phyloP scores from a whole-genome alignment of 148 eudicot genomes.

The Rhododendron henanense region DNA sequence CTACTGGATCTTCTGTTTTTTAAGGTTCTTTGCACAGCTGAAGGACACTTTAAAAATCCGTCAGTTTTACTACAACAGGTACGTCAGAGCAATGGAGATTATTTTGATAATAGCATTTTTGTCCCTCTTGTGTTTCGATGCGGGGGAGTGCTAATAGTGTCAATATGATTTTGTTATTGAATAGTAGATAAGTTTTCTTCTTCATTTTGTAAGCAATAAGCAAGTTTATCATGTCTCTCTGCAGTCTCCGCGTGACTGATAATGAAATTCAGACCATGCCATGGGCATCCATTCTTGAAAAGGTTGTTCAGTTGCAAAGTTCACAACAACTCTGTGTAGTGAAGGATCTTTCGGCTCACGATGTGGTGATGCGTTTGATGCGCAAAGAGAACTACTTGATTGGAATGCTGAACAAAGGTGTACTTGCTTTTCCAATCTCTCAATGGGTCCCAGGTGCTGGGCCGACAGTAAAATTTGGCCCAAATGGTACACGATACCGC shows the following conservation, averaged over 20 bases:
- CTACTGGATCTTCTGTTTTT: constrained; percentile 82
- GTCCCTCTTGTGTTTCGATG: background rate
- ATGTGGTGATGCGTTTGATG: constrained; percentile 89
- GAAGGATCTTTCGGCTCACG: constrained; percentile 87
- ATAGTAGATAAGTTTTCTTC: background rate
- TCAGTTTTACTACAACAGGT: constrained; percentile 76
- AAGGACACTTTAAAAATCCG: constrained; percentile 77
- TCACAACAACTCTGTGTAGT: constrained; percentile 71
- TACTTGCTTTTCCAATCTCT: constrained; percentile 79
- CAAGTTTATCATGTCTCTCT: constrained; percentile 23
- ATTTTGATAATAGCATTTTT: background rate
- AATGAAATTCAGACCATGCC: constrained; percentile 86
- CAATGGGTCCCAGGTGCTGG: constrained; percentile 91
- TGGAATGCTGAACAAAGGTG: constrained; percentile 95
- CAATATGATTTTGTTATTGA: background rate
- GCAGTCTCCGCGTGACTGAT: constrained; percentile 88
- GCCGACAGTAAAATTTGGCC: constrained; percentile 49
- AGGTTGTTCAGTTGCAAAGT: constrained; percentile 66
- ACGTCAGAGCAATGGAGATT: constrained; percentile 9
- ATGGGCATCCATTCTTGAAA: constrained; percentile 85
- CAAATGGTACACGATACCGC: constrained; percentile 38
- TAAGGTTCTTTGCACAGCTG: constrained; percentile 82
- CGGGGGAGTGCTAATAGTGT: background rate
- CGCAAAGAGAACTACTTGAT: constrained; percentile 96
- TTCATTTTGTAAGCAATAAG: background rate